Evolutionary conservation across 1,139 yeast genomes (phyloP), one percentile per base, ranked within the genome.

Genomic region (Kodamaea arcana): DNA sequence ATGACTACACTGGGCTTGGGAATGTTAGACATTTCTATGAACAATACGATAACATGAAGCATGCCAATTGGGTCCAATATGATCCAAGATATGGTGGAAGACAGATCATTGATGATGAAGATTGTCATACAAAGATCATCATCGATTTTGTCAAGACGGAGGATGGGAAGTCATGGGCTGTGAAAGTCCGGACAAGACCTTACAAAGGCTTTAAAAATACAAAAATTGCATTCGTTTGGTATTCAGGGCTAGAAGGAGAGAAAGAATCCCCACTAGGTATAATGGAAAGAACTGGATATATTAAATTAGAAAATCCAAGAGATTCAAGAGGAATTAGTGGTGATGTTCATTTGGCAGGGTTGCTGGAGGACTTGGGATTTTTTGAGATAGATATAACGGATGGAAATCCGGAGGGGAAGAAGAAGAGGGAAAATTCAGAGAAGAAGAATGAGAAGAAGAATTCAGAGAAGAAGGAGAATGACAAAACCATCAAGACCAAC

Each of bases 31-130:
- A 92, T 56, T 72, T 76, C 37, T 87, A 90, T 50, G 92, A 84
- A 42, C 90, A 82, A 47, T 65, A 68, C 26, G 94, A 88, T 49
- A 73, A 78, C 30, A 70, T 88, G 68, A 71, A 69, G 27, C 80
- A 75, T 37, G 94, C 87, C 48, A 90, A 94, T 26, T 92, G 97
- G 97, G 71, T 78, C 15, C 65, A 71, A 31, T 92, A 82, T 56
- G 97, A 94, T 54, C 92, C 97, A 3, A 71, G 97, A 44, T 43
- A 61, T 17, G 99, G 98, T 23, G 98, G 99, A 0, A 67, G 75
- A 40, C 94, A 92, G 51, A 65, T 75, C 1, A 80, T 94, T 27
- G 65, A 70, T 30, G 98, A 92, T 55, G 57, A 63, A 16, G 83
- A 75, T 27, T 75, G 78, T 44, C 78, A 78, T 38, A 58, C 88